A percentile compares a stretch with the other conserved stretches of the same genome.
Conservation (phyloP, 345 rosid species). For the Citrus cavaleriei region DNA sequence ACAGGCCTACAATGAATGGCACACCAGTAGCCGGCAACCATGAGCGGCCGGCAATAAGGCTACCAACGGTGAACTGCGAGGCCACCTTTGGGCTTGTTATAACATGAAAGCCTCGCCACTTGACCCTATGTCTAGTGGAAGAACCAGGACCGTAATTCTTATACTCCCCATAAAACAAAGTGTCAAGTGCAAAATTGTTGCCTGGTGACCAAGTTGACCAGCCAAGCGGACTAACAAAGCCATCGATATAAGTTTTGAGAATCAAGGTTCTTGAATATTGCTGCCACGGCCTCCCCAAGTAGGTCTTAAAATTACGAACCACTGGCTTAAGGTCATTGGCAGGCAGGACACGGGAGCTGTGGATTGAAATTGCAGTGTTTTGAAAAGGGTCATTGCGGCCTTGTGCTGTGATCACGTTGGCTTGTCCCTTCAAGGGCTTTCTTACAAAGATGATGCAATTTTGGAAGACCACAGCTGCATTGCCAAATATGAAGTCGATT, state of each 20-base stretch:
- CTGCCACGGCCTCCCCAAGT: conserved; percentile 80
- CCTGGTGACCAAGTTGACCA: conserved; percentile 60
- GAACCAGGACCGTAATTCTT: conserved; percentile 68
- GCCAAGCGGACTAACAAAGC: conserved; percentile 51
- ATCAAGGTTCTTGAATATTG: conserved; percentile 60
- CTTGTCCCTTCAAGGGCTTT: conserved; percentile 58
- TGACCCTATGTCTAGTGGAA: conserved; percentile 47
- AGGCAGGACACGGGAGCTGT: conserved; percentile 50
- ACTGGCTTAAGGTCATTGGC: conserved; percentile 60
- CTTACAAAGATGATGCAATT: conserved; percentile 58
- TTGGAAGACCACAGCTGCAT: conserved; percentile 83
- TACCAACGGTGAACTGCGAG: conserved; percentile 47
- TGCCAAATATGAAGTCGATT: conserved; percentile 81
- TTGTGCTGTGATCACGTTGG: conserved; percentile 72
- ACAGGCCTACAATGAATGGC: conserved; percentile 62
- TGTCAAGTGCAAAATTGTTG: conserved; percentile 44
- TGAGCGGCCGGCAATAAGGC: conserved; percentile 42
- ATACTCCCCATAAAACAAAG: conserved; percentile 70
- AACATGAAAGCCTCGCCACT: conserved; percentile 67
- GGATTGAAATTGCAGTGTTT: conserved; percentile 74
- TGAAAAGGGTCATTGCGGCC: conserved; percentile 71
- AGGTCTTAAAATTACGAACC: conserved; percentile 36
- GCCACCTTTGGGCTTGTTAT: conserved; percentile 43
- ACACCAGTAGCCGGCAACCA: conserved; percentile 64
- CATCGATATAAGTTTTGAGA: conserved; percentile 42